These are phyloP conservation scores for Populus tremula DNA, from an alignment of 345 rosid genomes.

Conservation along the genomic window DNA sequence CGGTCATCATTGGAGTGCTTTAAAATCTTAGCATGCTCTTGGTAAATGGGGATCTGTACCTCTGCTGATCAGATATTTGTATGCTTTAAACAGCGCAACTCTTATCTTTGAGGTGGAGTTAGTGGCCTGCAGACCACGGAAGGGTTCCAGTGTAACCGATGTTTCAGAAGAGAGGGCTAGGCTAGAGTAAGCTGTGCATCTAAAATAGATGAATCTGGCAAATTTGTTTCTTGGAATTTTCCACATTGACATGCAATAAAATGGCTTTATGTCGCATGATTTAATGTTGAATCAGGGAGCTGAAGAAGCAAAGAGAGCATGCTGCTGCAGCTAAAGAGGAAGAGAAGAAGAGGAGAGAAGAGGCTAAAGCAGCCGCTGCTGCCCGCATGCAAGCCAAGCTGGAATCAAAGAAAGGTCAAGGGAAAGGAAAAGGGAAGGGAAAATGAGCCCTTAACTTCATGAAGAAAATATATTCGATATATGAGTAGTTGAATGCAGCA, in stretches of 20 bases:
- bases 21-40: neutral
- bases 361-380: conserved; percentile 91
- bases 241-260: neutral
- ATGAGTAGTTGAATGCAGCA: neutral
- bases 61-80: neutral
- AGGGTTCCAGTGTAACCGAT: conserved; percentile 65
- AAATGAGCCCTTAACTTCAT: conserved; percentile 31
- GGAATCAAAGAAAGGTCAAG: conserved; percentile 77
- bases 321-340: conserved; percentile 78
- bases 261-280: neutral
- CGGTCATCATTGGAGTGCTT: neutral
- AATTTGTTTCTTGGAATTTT: neutral
- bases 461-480: neutral
- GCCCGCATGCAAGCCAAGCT: conserved; percentile 88
- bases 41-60: neutral
- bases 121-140: conserved; percentile 70
- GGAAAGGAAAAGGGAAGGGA: conserved; percentile 82
- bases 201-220: neutral
- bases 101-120: conserved; percentile 86
- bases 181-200: conserved; percentile 68
- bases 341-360: conserved; percentile 85
- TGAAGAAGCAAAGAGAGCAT: conserved; percentile 85
- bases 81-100: conserved; percentile 60
- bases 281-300: conserved; percentile 47
- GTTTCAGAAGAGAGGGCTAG: conserved; percentile 83